Percentiles rank a stretch among this genome's conserved stretches.
phyloP scores from a whole-genome alignment of 306 rosid genomes.

The Casuarina equisetifolia region DNA sequence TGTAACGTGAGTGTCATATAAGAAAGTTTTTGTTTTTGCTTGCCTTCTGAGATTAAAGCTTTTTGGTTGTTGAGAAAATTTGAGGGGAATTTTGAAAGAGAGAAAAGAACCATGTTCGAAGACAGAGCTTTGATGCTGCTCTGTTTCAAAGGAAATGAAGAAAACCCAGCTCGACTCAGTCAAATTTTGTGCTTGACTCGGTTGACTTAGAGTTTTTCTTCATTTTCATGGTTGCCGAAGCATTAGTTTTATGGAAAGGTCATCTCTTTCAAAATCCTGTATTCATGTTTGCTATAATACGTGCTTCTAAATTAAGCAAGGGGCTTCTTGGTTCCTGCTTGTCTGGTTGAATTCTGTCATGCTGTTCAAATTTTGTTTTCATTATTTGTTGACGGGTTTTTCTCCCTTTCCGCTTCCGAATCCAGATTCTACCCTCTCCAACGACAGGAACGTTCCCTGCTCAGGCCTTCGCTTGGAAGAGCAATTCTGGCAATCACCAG shows the following conservation, averaged over 20 bases:
- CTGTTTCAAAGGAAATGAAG: slow-evolving; percentile 6
- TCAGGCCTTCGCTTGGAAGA: slow-evolving; percentile 60
- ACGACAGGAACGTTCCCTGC: slow-evolving; percentile 73
- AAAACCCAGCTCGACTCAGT: not conserved
- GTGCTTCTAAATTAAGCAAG: not conserved
- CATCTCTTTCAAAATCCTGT: not conserved
- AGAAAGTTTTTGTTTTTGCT: not conserved
- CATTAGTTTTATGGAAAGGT: not conserved
- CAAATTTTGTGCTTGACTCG: slow-evolving; percentile 1
- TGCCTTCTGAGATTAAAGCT: not conserved
- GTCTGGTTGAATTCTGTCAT: slow-evolving; percentile 11
- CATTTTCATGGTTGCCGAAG: slow-evolving; percentile 3
- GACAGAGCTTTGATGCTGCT: not conserved
- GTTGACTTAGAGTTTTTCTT: slow-evolving; percentile 13
- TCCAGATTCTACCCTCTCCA: slow-evolving; percentile 74
- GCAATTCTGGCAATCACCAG: slow-evolving; percentile 38
- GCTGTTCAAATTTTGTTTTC: not conserved
- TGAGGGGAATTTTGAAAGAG: not conserved
- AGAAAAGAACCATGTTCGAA: not conserved
- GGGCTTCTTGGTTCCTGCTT: not conserved
- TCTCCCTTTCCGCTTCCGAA: not conserved
- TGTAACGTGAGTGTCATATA: slow-evolving; percentile 50
- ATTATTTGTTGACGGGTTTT: slow-evolving; percentile 15
- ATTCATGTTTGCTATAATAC: not conserved
- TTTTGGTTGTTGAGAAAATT: slow-evolving; percentile 5